Percentiles rank a stretch among this genome's conserved stretches.
Evolutionary conservation across 352 stramenopile species (phyloP).

Genomic region (Pythium scleroteichum): DNA sequence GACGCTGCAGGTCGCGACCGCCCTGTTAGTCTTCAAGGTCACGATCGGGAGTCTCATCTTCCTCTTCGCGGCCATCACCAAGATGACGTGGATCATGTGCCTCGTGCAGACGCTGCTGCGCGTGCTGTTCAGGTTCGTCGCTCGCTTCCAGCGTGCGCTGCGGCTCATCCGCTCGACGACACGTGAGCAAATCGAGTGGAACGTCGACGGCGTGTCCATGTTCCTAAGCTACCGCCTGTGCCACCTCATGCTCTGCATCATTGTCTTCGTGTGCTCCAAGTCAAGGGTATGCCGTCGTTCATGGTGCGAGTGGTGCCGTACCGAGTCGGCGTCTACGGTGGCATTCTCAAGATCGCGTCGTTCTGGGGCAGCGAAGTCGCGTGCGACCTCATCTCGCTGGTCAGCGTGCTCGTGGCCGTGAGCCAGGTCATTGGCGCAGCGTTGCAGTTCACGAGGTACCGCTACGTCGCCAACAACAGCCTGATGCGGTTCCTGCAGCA

Average conservation of each 20-base stretch:
- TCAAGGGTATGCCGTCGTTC: constrained; percentile 38
- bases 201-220: constrained; percentile 41
- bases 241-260: constrained; percentile 38
- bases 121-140: constrained; percentile 32
- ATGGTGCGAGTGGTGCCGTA: constrained; percentile 34
- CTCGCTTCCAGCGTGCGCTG: constrained; percentile 34
- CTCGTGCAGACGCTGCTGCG: constrained; percentile 39
- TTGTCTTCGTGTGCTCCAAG: constrained; percentile 37
- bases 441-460: constrained; percentile 36
- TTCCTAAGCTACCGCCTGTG: constrained; percentile 61
- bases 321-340: constrained; percentile 41
- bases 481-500: constrained; percentile 45
- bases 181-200: constrained; percentile 43
- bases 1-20: constrained; percentile 35
- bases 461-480: constrained; percentile 45
- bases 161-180: constrained; percentile 36
- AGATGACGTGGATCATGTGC: constrained; percentile 63
- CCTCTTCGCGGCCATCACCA: constrained; percentile 43
- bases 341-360: constrained; percentile 29
- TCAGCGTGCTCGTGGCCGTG: constrained; percentile 35
- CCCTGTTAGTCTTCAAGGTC: constrained; percentile 45
- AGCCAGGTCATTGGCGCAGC: constrained; percentile 36
- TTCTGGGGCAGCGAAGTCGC: constrained; percentile 62
- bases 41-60: constrained; percentile 50
- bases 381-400: constrained; percentile 43